Evolutionary conservation across 2,329 filamentous ascomycete genomes (phyloP).

Genomic region (Xylaria digitata): DNA sequence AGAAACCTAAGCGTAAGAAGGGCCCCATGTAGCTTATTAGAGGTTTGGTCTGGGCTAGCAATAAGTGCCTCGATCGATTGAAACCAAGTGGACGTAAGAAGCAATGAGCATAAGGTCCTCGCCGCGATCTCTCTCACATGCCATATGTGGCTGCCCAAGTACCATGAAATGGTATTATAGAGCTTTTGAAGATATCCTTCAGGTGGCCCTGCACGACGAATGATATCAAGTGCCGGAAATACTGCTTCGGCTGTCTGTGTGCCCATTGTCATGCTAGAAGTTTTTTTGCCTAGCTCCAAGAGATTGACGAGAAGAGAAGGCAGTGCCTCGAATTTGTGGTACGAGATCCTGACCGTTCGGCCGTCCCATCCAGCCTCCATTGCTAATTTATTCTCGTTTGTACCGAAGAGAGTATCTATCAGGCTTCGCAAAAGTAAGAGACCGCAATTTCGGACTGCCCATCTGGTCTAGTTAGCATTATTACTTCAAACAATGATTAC

Average conservation of each 20-base stretch:
- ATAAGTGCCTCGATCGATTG: constrained; percentile 55
- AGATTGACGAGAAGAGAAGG: constrained; percentile 72
- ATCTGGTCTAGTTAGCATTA: constrained; percentile 61
- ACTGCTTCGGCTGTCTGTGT: constrained; percentile 73
- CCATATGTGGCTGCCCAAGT: constrained; percentile 79
- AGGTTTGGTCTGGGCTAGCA: constrained; percentile 48
- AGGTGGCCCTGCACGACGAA: constrained; percentile 77
- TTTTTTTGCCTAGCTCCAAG: constrained; percentile 63
- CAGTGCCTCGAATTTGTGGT: constrained; percentile 74
- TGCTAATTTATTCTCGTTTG: constrained; percentile 73
- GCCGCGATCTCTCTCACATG: constrained; percentile 85
- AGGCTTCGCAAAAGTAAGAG: constrained; percentile 88
- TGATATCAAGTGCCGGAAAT: constrained; percentile 84
- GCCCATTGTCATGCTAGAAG: constrained; percentile 46
- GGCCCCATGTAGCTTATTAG: constrained; percentile 69
- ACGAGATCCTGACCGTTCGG: constrained; percentile 72
- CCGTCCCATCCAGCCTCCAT: constrained; percentile 74
- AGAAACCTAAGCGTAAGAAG: constrained; percentile 68
- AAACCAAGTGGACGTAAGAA: constrained; percentile 64
- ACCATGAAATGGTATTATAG: constrained; percentile 66
- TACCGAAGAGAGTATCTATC: constrained; percentile 82
- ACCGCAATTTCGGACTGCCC: constrained; percentile 95
- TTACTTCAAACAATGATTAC: not conserved
- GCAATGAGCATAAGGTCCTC: constrained; percentile 74
- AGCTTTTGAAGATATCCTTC: constrained; percentile 65